phyloP scores from a whole-genome alignment of 805 yeast genomes.

The Kurtzmaniella cleridarum region DNA sequence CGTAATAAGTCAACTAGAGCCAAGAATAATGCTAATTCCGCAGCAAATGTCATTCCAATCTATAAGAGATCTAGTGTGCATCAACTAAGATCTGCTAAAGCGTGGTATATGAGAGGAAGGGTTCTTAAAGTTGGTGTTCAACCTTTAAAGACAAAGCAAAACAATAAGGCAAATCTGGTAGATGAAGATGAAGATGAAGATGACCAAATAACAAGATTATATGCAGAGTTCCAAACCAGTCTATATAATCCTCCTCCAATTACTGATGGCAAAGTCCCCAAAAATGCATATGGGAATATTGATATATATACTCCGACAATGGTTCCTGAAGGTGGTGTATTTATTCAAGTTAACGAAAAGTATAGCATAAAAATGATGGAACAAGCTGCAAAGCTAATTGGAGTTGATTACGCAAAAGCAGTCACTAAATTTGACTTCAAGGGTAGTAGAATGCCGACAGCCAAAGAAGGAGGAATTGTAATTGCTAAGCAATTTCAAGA shows the following conservation, averaged over 20 bases:
- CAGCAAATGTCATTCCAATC: slow-evolving; percentile 44
- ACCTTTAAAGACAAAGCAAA: slow-evolving; percentile 48
- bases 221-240: slow-evolving; percentile 76
- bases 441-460: slow-evolving; percentile 43
- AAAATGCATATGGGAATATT: slow-evolving; percentile 76
- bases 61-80: slow-evolving; percentile 65
- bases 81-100: slow-evolving; percentile 63
- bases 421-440: slow-evolving; percentile 80
- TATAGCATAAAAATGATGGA: slow-evolving; percentile 45
- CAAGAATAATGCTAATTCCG: slow-evolving; percentile 14
- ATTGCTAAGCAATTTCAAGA: slow-evolving; percentile 58
- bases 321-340: slow-evolving; percentile 77
- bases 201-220: slow-evolving; percentile 55
- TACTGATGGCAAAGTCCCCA: slow-evolving; percentile 61
- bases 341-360: slow-evolving; percentile 30
- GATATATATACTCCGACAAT: slow-evolving; percentile 73
- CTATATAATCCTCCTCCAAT: slow-evolving; percentile 61
- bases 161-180: slow-evolving; percentile 8
- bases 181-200: slow-evolving; percentile 39
- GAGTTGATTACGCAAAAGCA: slow-evolving; percentile 80
- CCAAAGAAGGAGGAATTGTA: slow-evolving; percentile 70
- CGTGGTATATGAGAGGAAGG: slow-evolving; percentile 84
- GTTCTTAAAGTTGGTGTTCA: slow-evolving; percentile 64
- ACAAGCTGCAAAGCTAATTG: slow-evolving; percentile 60
- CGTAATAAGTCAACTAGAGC: slow-evolving; percentile 34